phyloP scores from a whole-genome alignment of 441 rosid species.

The Populus hybrid region DNA sequence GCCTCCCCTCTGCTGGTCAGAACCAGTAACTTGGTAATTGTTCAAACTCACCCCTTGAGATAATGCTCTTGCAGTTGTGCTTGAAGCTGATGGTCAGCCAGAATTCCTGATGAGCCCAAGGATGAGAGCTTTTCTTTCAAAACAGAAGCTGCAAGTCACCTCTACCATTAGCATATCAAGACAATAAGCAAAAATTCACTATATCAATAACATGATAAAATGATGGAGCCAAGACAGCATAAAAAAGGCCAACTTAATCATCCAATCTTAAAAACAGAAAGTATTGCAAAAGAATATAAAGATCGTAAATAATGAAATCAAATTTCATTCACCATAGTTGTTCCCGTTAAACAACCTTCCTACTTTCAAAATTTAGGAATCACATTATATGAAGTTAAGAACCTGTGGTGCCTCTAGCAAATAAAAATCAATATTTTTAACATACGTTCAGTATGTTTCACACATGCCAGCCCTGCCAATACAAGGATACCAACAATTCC shows the following conservation, averaged over 20 bases:
- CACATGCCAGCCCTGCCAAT: too few relatives aligned
- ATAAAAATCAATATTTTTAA: too few relatives aligned
- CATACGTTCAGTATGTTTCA: too few relatives aligned
- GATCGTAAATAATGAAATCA: too few relatives aligned
- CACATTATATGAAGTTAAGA: too few relatives aligned
- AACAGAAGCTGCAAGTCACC: conserved; percentile 76
- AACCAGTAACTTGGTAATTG: neutral
- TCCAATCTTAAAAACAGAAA: neutral
- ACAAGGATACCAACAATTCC: too few relatives aligned
- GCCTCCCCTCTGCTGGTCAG: conserved; percentile 3
- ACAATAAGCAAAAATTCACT: neutral
- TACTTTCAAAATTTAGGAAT: too few relatives aligned
- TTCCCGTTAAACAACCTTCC: too few relatives aligned
- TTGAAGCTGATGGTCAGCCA: conserved; percentile 99
- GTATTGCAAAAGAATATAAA: too few relatives aligned
- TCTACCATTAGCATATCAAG: conserved; percentile 36
- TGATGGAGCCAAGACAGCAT: neutral
- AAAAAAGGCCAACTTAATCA: neutral
- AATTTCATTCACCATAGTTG: too few relatives aligned
- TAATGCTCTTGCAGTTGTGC: conserved; percentile 89
- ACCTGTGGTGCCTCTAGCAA: too few relatives aligned
- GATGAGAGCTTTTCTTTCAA: conserved; percentile 92
- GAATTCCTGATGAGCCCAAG: conserved; percentile 93
- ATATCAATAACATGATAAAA: conserved; percentile 14
- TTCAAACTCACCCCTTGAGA: conserved; percentile 47